Evolutionary conservation across 148 eudicot species (phyloP).

Genomic region (Camellia granthamiana): DNA sequence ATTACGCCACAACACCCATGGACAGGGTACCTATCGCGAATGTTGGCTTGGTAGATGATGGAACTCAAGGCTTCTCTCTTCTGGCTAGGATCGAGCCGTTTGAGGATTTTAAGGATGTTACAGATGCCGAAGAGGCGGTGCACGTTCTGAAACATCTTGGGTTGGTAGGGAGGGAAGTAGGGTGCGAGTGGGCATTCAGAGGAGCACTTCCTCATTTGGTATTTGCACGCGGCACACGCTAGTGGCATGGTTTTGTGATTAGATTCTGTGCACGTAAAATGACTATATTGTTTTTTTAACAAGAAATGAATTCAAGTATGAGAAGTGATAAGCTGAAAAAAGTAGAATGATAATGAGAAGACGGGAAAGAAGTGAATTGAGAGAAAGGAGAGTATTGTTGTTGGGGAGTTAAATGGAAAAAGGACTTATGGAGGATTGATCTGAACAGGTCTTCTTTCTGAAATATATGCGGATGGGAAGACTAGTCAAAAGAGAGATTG

Average conservation of each 20-base stretch:
- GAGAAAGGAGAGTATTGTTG: conserved; percentile 1
- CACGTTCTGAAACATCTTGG: conserved; percentile 61
- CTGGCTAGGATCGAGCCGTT: conserved; percentile 32
- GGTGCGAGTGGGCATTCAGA: conserved; percentile 76
- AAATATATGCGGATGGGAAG: conserved; percentile 31
- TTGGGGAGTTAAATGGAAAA: background rate
- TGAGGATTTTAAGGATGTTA: conserved; percentile 58
- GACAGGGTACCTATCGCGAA: conserved; percentile 58
- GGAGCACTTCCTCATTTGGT: conserved; percentile 67
- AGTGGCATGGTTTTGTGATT: conserved; percentile 34
- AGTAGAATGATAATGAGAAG: background rate
- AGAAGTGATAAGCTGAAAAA: background rate
- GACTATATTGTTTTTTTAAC: background rate
- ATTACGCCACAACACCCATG: conserved; percentile 56
- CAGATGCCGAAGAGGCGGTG: conserved; percentile 77
- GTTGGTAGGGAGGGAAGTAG: conserved; percentile 76
- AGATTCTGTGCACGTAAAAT: no score
- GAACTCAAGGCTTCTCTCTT: conserved; percentile 71
- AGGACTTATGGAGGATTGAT: conserved; percentile 3
- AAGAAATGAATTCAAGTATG: no score
- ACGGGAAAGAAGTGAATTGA: background rate
- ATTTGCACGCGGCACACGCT: conserved; percentile 95
- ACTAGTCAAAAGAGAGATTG: conserved; percentile 41
- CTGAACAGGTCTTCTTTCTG: conserved; percentile 18
- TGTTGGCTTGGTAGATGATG: conserved; percentile 59